Evolutionary conservation across 257 asterid genomes (phyloP).

Genomic region (Buddleja alternifolia): DNA sequence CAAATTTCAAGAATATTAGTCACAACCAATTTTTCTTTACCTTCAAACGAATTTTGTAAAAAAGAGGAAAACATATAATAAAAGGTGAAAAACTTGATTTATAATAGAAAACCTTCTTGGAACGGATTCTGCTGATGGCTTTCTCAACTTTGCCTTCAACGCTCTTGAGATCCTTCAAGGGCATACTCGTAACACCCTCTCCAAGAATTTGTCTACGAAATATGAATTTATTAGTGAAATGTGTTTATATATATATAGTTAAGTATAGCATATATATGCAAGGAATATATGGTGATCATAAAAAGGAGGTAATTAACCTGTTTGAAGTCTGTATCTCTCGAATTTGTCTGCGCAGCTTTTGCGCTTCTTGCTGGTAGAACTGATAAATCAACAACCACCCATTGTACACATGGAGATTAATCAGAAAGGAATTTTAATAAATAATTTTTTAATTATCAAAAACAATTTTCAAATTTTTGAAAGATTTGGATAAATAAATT

Average conservation of each 20-base stretch:
- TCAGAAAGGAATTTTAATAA: too few species aligned
- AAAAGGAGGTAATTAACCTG: conserved; percentile 41
- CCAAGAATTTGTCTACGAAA: conserved; percentile 67
- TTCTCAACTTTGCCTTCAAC: conserved; percentile 66
- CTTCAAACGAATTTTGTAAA: neutral
- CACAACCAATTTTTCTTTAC: too few species aligned
- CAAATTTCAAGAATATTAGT: conserved; percentile 13
- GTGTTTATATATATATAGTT: too few species aligned
- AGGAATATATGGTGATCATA: too few species aligned
- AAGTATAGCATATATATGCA: too few species aligned
- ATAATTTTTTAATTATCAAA: too few species aligned
- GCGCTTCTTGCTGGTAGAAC: conserved; percentile 88
- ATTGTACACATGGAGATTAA: too few species aligned
- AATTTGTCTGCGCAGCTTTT: conserved; percentile 63
- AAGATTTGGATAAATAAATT: too few species aligned
- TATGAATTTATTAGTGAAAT: too few species aligned
- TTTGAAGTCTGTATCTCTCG: conserved; percentile 59
- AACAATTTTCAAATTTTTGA: too few species aligned
- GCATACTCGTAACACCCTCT: conserved; percentile 60
- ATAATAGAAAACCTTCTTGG: conserved; percentile 57
- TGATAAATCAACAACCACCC: conserved; percentile 34
- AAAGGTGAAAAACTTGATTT: too few species aligned
- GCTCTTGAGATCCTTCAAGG: conserved; percentile 57
- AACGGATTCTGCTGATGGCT: conserved; percentile 74
- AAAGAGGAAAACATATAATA: neutral